Conservation (phyloP, 805 yeast genomes). For the Yarrowia hollandica region DNA sequence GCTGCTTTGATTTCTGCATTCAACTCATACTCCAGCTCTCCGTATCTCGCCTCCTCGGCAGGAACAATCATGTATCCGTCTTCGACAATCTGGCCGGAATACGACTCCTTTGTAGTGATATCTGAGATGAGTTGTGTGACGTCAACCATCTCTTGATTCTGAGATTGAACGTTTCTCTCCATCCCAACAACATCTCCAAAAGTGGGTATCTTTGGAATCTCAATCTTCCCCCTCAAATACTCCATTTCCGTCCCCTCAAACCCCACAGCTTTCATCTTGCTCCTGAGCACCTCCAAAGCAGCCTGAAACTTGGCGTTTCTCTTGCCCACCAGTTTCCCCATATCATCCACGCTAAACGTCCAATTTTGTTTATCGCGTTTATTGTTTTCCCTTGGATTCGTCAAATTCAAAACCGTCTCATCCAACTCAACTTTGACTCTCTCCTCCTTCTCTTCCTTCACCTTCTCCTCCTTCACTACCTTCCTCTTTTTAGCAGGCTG, state of each 20-base stretch:
- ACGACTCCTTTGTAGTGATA: slow-evolving; percentile 51
- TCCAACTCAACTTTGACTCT: slow-evolving; percentile 5
- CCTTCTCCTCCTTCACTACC: not conserved
- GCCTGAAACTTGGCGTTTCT: slow-evolving; percentile 10
- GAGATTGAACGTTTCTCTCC: not conserved
- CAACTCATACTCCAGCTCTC: slow-evolving; percentile 38
- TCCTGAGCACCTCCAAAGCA: slow-evolving; percentile 49
- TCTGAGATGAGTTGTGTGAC: slow-evolving; percentile 53
- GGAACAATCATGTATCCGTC: slow-evolving; percentile 49
- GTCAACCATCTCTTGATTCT: not conserved
- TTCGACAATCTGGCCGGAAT: slow-evolving; percentile 62
- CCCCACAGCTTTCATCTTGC: slow-evolving; percentile 60
- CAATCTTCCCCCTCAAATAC: slow-evolving; percentile 33
- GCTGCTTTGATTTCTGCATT: slow-evolving; percentile 56
- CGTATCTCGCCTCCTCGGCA: slow-evolving; percentile 49
- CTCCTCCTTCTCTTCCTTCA: slow-evolving; percentile 2
- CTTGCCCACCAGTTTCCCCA: not conserved
- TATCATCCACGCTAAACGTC: not conserved
- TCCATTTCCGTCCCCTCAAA: slow-evolving; percentile 49
- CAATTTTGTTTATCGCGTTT: slow-evolving; percentile 2
- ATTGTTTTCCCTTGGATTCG: slow-evolving; percentile 9
- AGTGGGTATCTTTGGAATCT: slow-evolving; percentile 41
- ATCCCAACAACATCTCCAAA: slow-evolving; percentile 35
- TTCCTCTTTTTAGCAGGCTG: not conserved
- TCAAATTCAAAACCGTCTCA: slow-evolving; percentile 6